Base-by-base conservation (phyloP, 257 asterid species). In the Petunia secreta region DNA sequence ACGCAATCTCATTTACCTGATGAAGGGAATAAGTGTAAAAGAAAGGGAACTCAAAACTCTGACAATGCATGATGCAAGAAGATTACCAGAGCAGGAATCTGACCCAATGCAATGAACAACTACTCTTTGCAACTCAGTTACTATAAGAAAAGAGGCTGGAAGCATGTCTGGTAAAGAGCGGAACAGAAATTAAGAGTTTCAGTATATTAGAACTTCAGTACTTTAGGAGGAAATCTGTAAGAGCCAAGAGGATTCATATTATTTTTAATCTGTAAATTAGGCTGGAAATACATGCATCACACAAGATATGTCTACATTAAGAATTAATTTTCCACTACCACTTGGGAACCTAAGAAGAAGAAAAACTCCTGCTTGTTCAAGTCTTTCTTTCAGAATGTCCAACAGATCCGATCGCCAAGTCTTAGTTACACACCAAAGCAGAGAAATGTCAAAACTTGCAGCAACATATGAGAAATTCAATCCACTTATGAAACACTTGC, bases 1-100 rank as follows among this genome's bases (percentile, higher is more conserved):
- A 90, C 0, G 92, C 94, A 76, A 90, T 89, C 87, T 96, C 99
- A 85, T 96, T 96, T 78, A 96, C 99, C 99, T 96, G 91, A 81
- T 60, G 75, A 54, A 74, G 58, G 80, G 40, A 59, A 80, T 74
- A 59, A 75, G 39, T 16, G 54, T 63, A 6, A 37, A 39, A 37
- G 60, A 34, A 50, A 46, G 77, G 3, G 13, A 48, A 40, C n/a
- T 34, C 44, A 71, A 48, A 71, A 71, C 13, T 50, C 13, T 71
- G 34, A 34, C 77, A 71, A 57, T 57, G 10, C 34, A 71, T 34
- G 60, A 34, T 2, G 44, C 60, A 34, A 25, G 25, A 25, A 25
- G 11, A 48, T 8, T 48, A 25, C n/a, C 60, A 0, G 0, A 48
- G 77, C 10, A 48, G 59, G 59, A 48, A 25, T 48, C 25, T 10